Percentiles rank a stretch among this genome's conserved stretches.
phyloP scores from a whole-genome alignment of 163 green algal genomes.

The Botryococcus braunii region DNA sequence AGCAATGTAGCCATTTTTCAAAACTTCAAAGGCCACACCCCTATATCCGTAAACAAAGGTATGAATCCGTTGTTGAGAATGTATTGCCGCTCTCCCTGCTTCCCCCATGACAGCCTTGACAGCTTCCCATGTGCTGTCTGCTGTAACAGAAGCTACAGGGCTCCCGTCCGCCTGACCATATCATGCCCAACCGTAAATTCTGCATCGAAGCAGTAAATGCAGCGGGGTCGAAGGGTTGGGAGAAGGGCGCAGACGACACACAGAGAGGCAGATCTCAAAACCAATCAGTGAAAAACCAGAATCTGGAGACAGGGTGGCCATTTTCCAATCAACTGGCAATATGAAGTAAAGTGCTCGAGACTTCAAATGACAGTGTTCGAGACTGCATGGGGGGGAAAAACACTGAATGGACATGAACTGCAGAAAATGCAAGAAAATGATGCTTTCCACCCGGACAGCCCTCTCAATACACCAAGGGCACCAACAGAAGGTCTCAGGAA shows the following conservation, averaged over 20 bases:
- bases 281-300: background rate
- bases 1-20: conserved; percentile 31
- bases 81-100: conserved; percentile 18
- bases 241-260: background rate
- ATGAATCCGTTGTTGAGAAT: conserved; percentile 29
- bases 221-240: background rate
- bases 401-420: too few relatives aligned
- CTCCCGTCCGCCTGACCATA: background rate
- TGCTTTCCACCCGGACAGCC: too few relatives aligned
- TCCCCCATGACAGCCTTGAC: conserved; percentile 21
- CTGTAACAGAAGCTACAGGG: conserved; percentile 4
- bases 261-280: background rate
- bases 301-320: background rate
- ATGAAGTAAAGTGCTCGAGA: too few relatives aligned
- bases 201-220: background rate
- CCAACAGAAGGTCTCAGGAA: too few relatives aligned
- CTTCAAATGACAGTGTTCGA: too few relatives aligned
- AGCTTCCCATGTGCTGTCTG: conserved; percentile 18
- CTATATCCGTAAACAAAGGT: conserved; percentile 44
- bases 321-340: background rate
- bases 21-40: conserved; percentile 45
- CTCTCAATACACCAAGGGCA: too few relatives aligned
- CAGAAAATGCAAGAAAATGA: too few relatives aligned
- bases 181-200: background rate
- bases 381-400: too few relatives aligned